These are phyloP conservation scores for Liriodendron chinense DNA, from an alignment of 164 flowering plant species.

Conservation along the genomic window DNA sequence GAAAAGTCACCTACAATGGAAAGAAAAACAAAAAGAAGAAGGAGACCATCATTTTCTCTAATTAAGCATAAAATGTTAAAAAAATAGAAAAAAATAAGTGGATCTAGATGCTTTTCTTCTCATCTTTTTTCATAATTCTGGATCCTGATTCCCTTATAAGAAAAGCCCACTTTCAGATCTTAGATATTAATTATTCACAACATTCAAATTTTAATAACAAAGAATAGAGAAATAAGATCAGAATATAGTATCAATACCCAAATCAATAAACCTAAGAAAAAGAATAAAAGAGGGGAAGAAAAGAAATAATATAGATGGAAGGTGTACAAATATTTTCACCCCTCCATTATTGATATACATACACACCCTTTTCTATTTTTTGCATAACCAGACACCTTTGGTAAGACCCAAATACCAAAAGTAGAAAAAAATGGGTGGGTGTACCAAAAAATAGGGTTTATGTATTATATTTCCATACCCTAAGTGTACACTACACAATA, in stretches of 20 bases:
- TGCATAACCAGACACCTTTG: no score
- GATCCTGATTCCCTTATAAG: slow-evolving; percentile 1
- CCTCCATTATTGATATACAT: no score
- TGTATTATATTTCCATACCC: no score
- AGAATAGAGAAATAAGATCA: neutral
- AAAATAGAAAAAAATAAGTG: neutral
- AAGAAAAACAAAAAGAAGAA: neutral
- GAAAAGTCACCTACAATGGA: slow-evolving; percentile 19
- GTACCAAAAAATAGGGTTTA: no score
- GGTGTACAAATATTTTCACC: no score
- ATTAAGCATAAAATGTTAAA: neutral
- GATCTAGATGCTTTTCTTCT: slow-evolving; percentile 3
- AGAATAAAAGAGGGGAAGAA: neutral
- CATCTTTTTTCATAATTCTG: neutral
- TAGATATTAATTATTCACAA: neutral
- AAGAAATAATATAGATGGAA: neutral
- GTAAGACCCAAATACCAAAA: no score
- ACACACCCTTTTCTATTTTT: no score
- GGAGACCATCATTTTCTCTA: neutral
- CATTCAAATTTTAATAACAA: neutral
- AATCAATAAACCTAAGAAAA: no score
- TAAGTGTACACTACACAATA: no score
- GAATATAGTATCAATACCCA: neutral
- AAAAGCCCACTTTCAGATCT: neutral
- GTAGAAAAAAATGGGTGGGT: neutral